These are phyloP conservation scores for Scedosporium dehoogii DNA, from an alignment of 2,329 filamentous ascomycete species.

Conservation along the genomic window DNA sequence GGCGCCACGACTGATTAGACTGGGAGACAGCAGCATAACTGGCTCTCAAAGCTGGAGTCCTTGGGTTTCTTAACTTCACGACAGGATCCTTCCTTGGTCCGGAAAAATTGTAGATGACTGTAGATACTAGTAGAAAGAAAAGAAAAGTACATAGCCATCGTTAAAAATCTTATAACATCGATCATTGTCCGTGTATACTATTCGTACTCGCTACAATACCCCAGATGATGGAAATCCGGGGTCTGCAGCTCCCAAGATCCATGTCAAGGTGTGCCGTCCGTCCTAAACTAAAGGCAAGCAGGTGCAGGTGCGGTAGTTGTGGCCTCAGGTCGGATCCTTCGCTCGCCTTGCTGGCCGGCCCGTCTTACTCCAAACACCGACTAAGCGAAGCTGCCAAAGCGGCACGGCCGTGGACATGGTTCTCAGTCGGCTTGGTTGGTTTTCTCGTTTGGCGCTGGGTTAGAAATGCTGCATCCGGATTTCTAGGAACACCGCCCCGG, in stretches of 20 bases:
- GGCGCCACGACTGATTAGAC: slow-evolving; percentile 19
- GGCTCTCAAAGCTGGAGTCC: neutral
- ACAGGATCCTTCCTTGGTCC: neutral
- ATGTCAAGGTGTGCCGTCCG: neutral
- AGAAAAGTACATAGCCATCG: too few species aligned
- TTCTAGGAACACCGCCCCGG: neutral
- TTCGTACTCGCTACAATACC: too few species aligned
- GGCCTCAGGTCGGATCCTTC: neutral
- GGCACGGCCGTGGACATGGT: neutral
- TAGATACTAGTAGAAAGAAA: too few species aligned
- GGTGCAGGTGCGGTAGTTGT: too few species aligned
- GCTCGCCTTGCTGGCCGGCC: neutral
- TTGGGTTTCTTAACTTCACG: neutral
- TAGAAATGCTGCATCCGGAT: neutral
- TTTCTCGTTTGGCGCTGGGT: neutral
- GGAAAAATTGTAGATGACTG: too few species aligned
- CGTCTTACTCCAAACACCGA: neutral
- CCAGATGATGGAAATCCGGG: neutral
- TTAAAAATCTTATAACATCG: too few species aligned
- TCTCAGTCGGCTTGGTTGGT: too few species aligned
- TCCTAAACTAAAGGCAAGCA: neutral
- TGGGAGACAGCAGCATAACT: too few species aligned
- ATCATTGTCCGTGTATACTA: too few species aligned
- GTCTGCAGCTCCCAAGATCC: neutral
- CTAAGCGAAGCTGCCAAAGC: neutral